These are phyloP conservation scores for Pleurotus cornucopiae DNA, from an alignment of 768 basidiomycete genomes.

Conservation along the genomic window DNA sequence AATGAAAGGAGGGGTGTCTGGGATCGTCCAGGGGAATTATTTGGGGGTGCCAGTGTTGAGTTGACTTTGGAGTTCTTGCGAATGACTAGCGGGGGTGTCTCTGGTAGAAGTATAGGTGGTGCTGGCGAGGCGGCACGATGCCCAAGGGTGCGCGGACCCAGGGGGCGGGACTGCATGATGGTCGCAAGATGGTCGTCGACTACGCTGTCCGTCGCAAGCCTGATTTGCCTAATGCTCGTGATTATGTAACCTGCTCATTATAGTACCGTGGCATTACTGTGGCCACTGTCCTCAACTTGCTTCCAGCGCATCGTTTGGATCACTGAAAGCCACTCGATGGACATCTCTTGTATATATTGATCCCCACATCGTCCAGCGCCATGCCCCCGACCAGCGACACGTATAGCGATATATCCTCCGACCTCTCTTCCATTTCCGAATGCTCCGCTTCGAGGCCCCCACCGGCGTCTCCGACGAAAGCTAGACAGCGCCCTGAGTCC, in stretches of 20 bases:
- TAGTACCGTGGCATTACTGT: not conserved
- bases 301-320: not conserved
- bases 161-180: constrained; percentile 30
- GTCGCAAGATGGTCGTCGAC: not conserved
- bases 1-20: constrained; percentile 24
- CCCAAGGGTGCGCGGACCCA: constrained; percentile 26
- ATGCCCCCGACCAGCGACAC: constrained; percentile 1
- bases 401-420: not conserved
- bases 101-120: constrained; percentile 17
- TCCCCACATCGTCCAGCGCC: not conserved
- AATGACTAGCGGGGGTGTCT: constrained; percentile 25
- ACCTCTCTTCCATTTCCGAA: constrained; percentile 6
- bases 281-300: not conserved
- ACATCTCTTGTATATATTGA: not conserved
- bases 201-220: constrained; percentile 11
- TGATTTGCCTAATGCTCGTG: not conserved
- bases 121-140: constrained; percentile 15
- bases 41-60: constrained; percentile 13
- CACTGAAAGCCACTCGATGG: not conserved
- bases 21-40: constrained; percentile 21
- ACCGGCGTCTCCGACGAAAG: constrained; percentile 18
- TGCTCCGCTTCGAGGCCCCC: constrained; percentile 5
- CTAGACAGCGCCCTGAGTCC: constrained; percentile 28
- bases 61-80: constrained; percentile 20
- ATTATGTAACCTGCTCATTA: not conserved